Percentiles rank a stretch among this genome's conserved stretches.
These are phyloP conservation scores for Fusarium buharicum DNA, from an alignment of 2,329 filamentous ascomycete genomes.

Conservation along the genomic window DNA sequence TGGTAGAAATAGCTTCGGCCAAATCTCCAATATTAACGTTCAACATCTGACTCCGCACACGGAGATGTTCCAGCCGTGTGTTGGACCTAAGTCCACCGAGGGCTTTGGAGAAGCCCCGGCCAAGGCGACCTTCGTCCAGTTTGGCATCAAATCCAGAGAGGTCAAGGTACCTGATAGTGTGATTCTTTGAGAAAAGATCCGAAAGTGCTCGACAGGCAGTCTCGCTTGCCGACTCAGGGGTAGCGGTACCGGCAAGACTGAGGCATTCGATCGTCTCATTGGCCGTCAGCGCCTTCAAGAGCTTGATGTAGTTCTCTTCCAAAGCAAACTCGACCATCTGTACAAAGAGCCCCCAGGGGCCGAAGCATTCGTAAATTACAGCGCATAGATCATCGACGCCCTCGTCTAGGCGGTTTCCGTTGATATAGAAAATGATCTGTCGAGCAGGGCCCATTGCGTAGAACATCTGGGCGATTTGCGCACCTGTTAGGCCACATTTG, in stretches of 20 bases:
- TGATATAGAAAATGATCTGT: slow-evolving; percentile 61
- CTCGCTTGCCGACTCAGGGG: slow-evolving; percentile 57
- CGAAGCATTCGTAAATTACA: slow-evolving; percentile 59
- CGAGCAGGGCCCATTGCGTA: slow-evolving; percentile 60
- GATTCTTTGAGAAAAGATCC: slow-evolving; percentile 63
- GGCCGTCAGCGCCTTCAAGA: slow-evolving; percentile 61
- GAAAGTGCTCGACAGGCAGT: slow-evolving; percentile 61
- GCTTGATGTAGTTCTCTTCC: slow-evolving; percentile 62
- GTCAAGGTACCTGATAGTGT: slow-evolving; percentile 63
- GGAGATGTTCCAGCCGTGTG: slow-evolving; percentile 59
- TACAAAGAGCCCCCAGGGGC: slow-evolving; percentile 62
- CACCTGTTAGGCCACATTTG: slow-evolving; percentile 63
- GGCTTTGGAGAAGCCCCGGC: slow-evolving; percentile 62
- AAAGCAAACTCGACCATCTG: slow-evolving; percentile 68
- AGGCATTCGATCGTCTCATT: slow-evolving; percentile 63
- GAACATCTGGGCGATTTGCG: slow-evolving; percentile 62
- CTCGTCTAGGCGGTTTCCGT: slow-evolving; percentile 63
- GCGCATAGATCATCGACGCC: slow-evolving; percentile 62
- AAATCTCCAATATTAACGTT: slow-evolving; percentile 64
- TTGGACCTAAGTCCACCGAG: slow-evolving; percentile 60
- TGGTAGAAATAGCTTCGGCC: slow-evolving; percentile 60
- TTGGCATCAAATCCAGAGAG: slow-evolving; percentile 67
- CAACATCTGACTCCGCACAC: slow-evolving; percentile 66
- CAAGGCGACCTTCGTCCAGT: slow-evolving; percentile 66
- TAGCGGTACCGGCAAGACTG: slow-evolving; percentile 65